Evolutionary conservation across 306 rosid species (phyloP), one percentile per base, ranked within the genome.

Genomic region (Cucurbita maxima): DNA sequence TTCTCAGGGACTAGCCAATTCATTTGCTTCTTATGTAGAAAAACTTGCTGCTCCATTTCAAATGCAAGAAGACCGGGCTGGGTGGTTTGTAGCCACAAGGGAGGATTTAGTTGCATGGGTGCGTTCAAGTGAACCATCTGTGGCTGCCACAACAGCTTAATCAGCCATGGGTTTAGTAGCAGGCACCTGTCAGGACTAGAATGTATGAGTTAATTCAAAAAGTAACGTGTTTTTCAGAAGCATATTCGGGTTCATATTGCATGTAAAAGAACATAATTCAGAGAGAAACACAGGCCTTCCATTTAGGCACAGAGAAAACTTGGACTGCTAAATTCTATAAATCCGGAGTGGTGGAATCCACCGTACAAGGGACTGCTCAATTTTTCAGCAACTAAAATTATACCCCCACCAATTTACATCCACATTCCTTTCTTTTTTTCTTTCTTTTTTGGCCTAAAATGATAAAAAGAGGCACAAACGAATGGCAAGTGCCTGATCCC

Each of bases 81-180:
- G 96, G 30, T 73, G 83, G 64, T 95, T 91, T 68, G 83, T 87
- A 74, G 93, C 96, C 79, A 88, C 83, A 5, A 82, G 88, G 79
- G 89, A 91, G 81, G 97, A 91, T 75, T 36, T 95, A 75, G 77
- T 88, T 78, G 82, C 92, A 1, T 95, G 99, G 99, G 96, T 86
- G 59, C 77, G 79, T 44, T 86, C 96, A 8, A 83, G 87, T 76
- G 76, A 73, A 25, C 76, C 76, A 72, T 54, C 38, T 72, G 63
- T 34, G 18, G 53, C 76, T 72, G 37, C 52, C 52, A 54, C 53
- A 54, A 54, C 64, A 54, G 64, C 63, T 72, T 54, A 72, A 72
- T 40, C 13, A 40, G 38, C 63, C 45, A 71, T 71, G 50, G 58
- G 16, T 6, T 71, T 51, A 9, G 34, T 45, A 51, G 30, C 25